Evolutionary conservation across 176 grass and related monocot genomes (phyloP).

Genomic region (Triticum dicoccoides): DNA sequence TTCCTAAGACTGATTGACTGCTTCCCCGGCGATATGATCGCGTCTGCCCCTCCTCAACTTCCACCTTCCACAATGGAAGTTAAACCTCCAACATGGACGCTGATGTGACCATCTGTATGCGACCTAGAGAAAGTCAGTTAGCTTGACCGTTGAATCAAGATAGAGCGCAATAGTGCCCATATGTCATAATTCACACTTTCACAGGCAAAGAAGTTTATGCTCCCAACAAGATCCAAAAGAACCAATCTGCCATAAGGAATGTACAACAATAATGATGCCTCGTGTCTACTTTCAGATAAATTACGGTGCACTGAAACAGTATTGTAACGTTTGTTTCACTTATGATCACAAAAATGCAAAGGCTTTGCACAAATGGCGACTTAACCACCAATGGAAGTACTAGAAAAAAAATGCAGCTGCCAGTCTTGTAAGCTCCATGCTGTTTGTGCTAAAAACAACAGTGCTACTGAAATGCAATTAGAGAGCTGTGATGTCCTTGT

Average conservation of each 20-base stretch:
- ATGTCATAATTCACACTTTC: background rate
- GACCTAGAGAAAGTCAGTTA: conserved; percentile 28
- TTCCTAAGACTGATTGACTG: conserved; percentile 23
- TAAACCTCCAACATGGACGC: conserved; percentile 12
- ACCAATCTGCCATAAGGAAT: background rate
- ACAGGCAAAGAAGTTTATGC: background rate
- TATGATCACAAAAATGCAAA: background rate
- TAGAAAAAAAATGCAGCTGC: background rate
- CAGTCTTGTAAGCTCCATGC: background rate
- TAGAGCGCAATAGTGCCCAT: background rate
- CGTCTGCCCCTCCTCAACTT: conserved; percentile 2
- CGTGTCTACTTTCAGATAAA: background rate
- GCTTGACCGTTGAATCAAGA: conserved; percentile 18
- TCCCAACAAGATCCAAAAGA: background rate
- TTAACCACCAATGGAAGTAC: background rate
- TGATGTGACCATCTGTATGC: conserved; percentile 19
- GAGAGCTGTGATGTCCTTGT: background rate
- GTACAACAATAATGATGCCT: background rate
- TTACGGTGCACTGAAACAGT: background rate
- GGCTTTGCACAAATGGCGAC: background rate
- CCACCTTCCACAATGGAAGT: conserved; percentile 12
- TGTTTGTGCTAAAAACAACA: background rate
- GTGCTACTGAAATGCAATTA: background rate
- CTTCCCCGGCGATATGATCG: conserved; percentile 24
- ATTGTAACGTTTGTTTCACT: background rate